Conservation (phyloP, 2,329 filamentous ascomycete genomes). For the Sclerotinia spermophila region DNA sequence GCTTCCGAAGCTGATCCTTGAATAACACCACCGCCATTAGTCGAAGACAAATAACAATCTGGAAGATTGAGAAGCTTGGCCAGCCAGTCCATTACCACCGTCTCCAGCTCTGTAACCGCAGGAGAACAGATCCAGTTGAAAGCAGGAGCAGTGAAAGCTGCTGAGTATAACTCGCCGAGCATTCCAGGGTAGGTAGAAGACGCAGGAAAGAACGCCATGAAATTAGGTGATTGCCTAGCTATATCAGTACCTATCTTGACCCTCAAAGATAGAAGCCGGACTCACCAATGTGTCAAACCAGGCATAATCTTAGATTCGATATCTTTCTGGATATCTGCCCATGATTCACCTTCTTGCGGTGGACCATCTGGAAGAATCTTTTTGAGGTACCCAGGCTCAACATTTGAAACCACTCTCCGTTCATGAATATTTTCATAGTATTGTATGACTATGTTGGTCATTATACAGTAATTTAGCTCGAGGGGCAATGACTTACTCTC, state of each 20-base stretch:
- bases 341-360: constrained; percentile 66
- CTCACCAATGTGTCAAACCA: constrained; percentile 80
- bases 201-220: constrained; percentile 94
- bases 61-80: constrained; percentile 73
- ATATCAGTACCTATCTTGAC: constrained; percentile 10
- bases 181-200: constrained; percentile 78
- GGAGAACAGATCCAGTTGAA: constrained; percentile 98
- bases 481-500: constrained; percentile 59
- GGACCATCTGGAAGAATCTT: constrained; percentile 68
- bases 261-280: constrained; percentile 17
- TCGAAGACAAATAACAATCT: constrained; percentile 67
- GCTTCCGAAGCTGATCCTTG: constrained; percentile 89
- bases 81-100: constrained; percentile 88
- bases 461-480: neutral
- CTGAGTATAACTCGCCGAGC: constrained; percentile 87
- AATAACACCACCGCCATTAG: constrained; percentile 83
- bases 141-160: constrained; percentile 81
- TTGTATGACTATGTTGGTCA: constrained; percentile 60
- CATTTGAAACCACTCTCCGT: constrained; percentile 69
- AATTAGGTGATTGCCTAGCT: constrained; percentile 75
- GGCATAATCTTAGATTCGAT: constrained; percentile 85
- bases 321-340: constrained; percentile 77
- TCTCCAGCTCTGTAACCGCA: constrained; percentile 89
- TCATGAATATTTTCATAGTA: constrained; percentile 76
- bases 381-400: constrained; percentile 81